These are phyloP conservation scores for Elaeis oleifera DNA, from an alignment of 202 grass and related monocot genomes.

Conservation along the genomic window DNA sequence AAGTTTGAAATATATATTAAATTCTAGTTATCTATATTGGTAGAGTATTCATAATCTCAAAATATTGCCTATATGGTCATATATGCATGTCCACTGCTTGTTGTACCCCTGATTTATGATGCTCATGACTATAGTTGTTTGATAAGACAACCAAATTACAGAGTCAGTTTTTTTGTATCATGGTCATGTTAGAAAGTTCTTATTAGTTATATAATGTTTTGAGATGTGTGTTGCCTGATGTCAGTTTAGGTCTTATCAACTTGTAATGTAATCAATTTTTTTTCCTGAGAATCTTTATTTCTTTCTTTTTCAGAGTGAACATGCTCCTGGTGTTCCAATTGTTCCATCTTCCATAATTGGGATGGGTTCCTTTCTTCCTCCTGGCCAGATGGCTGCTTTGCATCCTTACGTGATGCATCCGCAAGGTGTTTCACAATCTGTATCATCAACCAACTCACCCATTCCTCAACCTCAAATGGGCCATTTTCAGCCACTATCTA, in stretches of 20 bases:
- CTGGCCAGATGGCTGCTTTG: conserved; percentile 48
- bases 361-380: conserved; percentile 43
- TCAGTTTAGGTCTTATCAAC: neutral
- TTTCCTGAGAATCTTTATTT: neutral
- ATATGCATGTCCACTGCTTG: too few species aligned
- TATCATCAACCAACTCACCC: conserved; percentile 54
- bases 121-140: too few species aligned
- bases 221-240: too few species aligned
- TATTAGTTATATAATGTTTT: too few species aligned
- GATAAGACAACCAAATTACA: too few species aligned
- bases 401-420: conserved; percentile 87
- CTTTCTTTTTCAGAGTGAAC: conserved; percentile 44
- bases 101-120: too few species aligned
- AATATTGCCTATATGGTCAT: too few species aligned
- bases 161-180: too few species aligned
- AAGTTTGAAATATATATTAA: too few species aligned
- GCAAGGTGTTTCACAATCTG: conserved; percentile 61
- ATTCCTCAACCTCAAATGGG: conserved; percentile 54
- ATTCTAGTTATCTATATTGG: too few species aligned
- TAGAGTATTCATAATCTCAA: too few species aligned
- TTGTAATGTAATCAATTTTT: neutral
- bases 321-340: conserved; percentile 31
- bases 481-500: conserved; percentile 51
- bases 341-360: conserved; percentile 60
- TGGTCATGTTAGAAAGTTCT: too few species aligned